These are phyloP conservation scores for Sclerospora graminicola DNA, from an alignment of 352 stramenopile genomes.

Conservation along the genomic window DNA sequence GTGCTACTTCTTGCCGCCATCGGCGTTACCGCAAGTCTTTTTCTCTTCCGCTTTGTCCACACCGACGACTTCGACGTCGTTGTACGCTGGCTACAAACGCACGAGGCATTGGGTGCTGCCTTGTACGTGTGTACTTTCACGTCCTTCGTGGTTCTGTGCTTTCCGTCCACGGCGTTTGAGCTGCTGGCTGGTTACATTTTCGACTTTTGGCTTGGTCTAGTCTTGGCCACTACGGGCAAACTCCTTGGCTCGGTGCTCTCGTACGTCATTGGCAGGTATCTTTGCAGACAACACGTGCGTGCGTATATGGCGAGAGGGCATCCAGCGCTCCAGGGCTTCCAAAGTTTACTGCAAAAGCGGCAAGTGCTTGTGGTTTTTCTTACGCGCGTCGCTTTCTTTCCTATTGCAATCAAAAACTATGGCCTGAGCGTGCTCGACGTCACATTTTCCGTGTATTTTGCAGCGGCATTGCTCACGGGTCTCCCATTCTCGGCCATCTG, in stretches of 20 bases:
- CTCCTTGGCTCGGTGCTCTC: constrained; percentile 54
- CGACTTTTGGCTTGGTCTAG: constrained; percentile 55
- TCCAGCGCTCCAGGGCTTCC: constrained; percentile 56
- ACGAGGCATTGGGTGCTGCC: constrained; percentile 29
- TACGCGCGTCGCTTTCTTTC: constrained; percentile 71
- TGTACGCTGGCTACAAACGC: constrained; percentile 40
- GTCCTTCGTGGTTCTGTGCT: constrained; percentile 45
- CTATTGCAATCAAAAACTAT: constrained; percentile 83
- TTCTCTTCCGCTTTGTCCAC: constrained; percentile 30
- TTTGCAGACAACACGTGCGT: constrained; percentile 48
- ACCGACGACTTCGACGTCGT: constrained; percentile 35
- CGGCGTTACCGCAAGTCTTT: constrained; percentile 10
- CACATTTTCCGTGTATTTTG: constrained; percentile 49
- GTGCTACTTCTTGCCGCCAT: constrained; percentile 13
- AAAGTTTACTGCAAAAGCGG: constrained; percentile 40
- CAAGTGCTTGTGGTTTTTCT: constrained; percentile 75
- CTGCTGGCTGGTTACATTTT: constrained; percentile 71
- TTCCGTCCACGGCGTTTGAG: constrained; percentile 72
- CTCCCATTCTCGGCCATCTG: constrained; percentile 67
- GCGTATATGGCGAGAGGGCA: constrained; percentile 61
- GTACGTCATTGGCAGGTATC: constrained; percentile 58
- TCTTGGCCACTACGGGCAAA: constrained; percentile 56
- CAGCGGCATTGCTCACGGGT: constrained; percentile 52
- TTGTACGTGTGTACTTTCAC: constrained; percentile 39
- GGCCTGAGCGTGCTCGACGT: constrained; percentile 74